Evolutionary conservation across 2,329 filamentous ascomycete species (phyloP).

Genomic region (Hymenoscyphus scutula): DNA sequence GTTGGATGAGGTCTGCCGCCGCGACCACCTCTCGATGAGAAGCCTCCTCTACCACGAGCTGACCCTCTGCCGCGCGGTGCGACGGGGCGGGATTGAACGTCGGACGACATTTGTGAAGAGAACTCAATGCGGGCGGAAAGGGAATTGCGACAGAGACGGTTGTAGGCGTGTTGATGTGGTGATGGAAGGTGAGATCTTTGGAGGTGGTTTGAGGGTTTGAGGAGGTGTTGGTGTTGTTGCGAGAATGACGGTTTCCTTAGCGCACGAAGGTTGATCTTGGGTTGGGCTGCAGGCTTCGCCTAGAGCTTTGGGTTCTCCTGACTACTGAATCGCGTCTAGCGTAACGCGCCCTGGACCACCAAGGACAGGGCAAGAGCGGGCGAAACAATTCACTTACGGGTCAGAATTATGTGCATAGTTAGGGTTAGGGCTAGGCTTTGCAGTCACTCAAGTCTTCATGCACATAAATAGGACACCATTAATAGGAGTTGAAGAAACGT

Average conservation of each 20-base stretch:
- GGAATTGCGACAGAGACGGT: conserved; percentile 16
- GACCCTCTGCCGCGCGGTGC: conserved; percentile 87
- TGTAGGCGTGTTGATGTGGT: conserved; percentile 7
- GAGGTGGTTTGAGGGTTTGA: conserved; percentile 11
- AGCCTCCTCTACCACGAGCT: conserved; percentile 76
- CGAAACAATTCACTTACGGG: background rate
- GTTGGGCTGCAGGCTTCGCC: conserved; percentile 8
- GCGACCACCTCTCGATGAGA: conserved; percentile 67
- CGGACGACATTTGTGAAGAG: conserved; percentile 27
- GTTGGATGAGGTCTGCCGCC: conserved; percentile 60
- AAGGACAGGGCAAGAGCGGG: no score
- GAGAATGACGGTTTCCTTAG: conserved; percentile 20
- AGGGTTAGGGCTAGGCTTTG: background rate
- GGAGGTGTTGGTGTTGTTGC: no score
- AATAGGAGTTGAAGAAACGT: background rate
- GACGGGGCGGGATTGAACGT: conserved; percentile 72
- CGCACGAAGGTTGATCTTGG: conserved; percentile 4
- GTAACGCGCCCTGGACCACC: background rate
- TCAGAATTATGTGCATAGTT: background rate
- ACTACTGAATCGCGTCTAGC: conserved; percentile 8
- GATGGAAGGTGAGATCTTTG: conserved; percentile 17
- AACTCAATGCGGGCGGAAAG: conserved; percentile 25
- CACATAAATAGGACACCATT: background rate
- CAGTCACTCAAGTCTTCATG: background rate
- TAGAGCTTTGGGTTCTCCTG: conserved; percentile 15